Evolutionary conservation across 2,329 filamentous ascomycete species (phyloP), one percentile per base, ranked within the genome.

Genomic region (Paecilomyces fulvus): DNA sequence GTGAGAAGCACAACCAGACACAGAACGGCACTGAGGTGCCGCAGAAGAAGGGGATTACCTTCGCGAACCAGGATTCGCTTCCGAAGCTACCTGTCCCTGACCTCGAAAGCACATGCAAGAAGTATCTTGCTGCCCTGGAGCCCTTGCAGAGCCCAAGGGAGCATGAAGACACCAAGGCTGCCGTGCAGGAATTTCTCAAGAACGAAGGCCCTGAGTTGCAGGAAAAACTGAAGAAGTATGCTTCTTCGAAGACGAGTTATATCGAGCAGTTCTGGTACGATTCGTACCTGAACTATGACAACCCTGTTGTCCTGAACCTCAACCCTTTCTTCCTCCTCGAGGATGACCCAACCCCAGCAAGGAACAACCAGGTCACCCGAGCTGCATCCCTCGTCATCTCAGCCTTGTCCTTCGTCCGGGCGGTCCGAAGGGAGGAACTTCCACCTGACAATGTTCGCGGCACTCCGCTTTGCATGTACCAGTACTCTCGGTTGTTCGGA

Each of bases 261-360:
- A 97, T 99, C 65, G 94, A 97, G 70, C 94, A 99, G 67, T 99
- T 99, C 66, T 99, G 92, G 94, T 97, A 97, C 70, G 94, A 99
- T 72, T 97, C 94, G 30, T 99, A 97, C 69, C 80, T 99, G 60
- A 97, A 97, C 75, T 99, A 88, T 69, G 94, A 97, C 70, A 97
- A 96, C 67, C 92, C 94, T 0, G 94, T 99, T 46, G 94, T 99
- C 46, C 82, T 99, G 63, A 97, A 99, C 74, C 77, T 99, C 61
- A 99, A 99, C 68, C 94, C 94, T 0, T 99, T 99, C 76, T 99
- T 99, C 77, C 79, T 99, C 56, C 80, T 99, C 54, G 94, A 96
- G 73, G 94, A 99, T 77, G 94, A 99, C 67, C 94, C 94, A 0
- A 99, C 94, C 1, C 94, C 94, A 2, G 92, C 92, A 50, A 84